phyloP scores from a whole-genome alignment of 495 filamentous ascomycete species.

The Neurospora intermedia region DNA sequence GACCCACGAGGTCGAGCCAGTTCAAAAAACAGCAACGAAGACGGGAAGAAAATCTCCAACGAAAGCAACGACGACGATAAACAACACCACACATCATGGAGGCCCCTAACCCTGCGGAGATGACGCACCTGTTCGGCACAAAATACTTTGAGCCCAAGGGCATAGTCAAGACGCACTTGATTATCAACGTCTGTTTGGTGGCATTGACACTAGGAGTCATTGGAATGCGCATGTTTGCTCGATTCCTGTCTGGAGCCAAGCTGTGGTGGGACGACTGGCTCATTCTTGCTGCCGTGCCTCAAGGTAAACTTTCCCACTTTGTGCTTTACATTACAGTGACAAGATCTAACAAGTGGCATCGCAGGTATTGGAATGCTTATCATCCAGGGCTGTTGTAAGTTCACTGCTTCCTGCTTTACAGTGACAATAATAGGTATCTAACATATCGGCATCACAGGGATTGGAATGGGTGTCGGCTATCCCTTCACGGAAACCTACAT shows the following conservation, averaged over 20 bases:
- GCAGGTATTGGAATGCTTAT: constrained; percentile 12
- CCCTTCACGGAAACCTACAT: constrained; percentile 2
- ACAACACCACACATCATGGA: background rate
- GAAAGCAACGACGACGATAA: background rate
- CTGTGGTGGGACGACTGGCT: constrained; percentile 27
- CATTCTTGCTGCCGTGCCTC: constrained; percentile 16
- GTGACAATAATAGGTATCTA: background rate
- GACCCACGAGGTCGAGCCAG: background rate
- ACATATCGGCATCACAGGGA: constrained; percentile 2
- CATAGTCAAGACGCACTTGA: constrained; percentile 11
- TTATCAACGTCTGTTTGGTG: constrained; percentile 13
- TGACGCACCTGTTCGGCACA: background rate
- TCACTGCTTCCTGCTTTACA: background rate
- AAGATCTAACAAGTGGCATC: too few relatives aligned
- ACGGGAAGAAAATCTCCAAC: background rate
- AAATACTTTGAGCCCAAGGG: background rate
- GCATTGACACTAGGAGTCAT: constrained; percentile 7
- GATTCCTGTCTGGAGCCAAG: constrained; percentile 9
- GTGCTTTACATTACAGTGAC: too few relatives aligned
- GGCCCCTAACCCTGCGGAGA: background rate
- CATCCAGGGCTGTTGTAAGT: constrained; percentile 20
- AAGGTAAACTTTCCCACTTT: background rate
- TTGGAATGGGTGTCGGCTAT: constrained; percentile 11
- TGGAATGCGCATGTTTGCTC: constrained; percentile 8
- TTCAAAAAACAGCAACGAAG: background rate